Percentiles rank a stretch among this genome's conserved stretches.
These are phyloP conservation scores for Candida coquimbonensis DNA, from an alignment of 805 yeast genomes.

Conservation along the genomic window DNA sequence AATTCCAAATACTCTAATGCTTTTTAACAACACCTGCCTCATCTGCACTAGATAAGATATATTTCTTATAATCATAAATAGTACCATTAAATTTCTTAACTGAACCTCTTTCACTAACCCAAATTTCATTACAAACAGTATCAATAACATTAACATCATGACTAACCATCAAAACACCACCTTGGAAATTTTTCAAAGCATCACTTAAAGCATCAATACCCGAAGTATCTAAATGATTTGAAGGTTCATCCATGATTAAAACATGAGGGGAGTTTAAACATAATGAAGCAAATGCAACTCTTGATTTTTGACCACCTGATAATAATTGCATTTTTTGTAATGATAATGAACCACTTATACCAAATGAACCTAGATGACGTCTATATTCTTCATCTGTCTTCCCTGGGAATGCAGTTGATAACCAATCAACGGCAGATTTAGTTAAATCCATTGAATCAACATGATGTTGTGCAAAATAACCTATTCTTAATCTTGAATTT, in stretches of 20 bases:
- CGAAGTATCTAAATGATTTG: slow-evolving; percentile 95
- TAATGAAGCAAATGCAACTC: slow-evolving; percentile 96
- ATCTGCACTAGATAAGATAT: slow-evolving; percentile 72
- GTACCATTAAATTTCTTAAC: slow-evolving; percentile 75
- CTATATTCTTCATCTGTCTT: slow-evolving; percentile 94
- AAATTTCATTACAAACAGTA: slow-evolving; percentile 84
- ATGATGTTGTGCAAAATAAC: slow-evolving; percentile 97
- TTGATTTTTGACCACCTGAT: slow-evolving; percentile 97
- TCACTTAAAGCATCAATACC: slow-evolving; percentile 94
- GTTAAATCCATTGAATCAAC: slow-evolving; percentile 93
- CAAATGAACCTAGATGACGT: slow-evolving; percentile 93
- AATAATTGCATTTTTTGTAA: slow-evolving; percentile 81
- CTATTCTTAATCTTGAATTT: slow-evolving; percentile 84
- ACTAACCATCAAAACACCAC: slow-evolving; percentile 96
- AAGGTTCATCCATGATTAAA: slow-evolving; percentile 92
- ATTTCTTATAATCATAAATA: slow-evolving; percentile 84
- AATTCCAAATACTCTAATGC: slow-evolving; percentile 33
- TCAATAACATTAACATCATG: slow-evolving; percentile 93
- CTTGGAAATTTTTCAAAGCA: slow-evolving; percentile 81
- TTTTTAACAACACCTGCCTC: slow-evolving; percentile 85
- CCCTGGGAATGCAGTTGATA: slow-evolving; percentile 85
- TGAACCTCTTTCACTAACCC: slow-evolving; percentile 87
- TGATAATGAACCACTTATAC: slow-evolving; percentile 92
- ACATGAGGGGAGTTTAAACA: slow-evolving; percentile 89
- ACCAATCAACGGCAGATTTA: slow-evolving; percentile 88